Base-by-base conservation (phyloP, 129 eudicot genomes). In the Escallonia herrerae region DNA sequence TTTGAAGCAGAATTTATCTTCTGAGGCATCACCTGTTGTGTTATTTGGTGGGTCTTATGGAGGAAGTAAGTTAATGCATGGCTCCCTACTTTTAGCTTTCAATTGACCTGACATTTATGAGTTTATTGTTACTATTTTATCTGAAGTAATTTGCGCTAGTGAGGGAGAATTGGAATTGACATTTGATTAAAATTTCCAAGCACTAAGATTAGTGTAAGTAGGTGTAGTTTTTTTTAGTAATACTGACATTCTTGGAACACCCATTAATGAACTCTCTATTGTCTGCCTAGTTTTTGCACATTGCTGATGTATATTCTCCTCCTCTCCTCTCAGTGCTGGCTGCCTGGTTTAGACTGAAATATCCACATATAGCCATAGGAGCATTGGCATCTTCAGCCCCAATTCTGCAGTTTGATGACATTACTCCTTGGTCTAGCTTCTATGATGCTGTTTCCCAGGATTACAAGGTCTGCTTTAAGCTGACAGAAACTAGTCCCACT, bases 381-480 rank as follows among this genome's bases (percentile, higher is more conserved):
- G 87, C 87, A 12, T 48, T 82, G 80, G 80, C 87, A 70, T 77
- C 87, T 66, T 82, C 87, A 43, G 83, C 87, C 50, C 87, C 87
- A 5, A 67, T 82, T n/a, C 60, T 82, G 75, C 83, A 82, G 66
- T 77, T 82, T 64, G 87, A 82, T 71, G 40, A 58, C 58, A 77
- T 82, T 15, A 74, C 77, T 62, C 80, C 87, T 43, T 81, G 77
- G 86, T 77, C 86, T 60, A 81, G 82, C 73, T 81, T 81, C 77
- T 81, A 77, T 66, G 86, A 81, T 74, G 82, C 72, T 48, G 80
- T 81, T 63, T 81, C 86, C 43, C 74, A 77, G 58, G 86, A 81
- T 65, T 81, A 64, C 77, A 77, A 77, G 82, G 86, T 77, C 57
- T 4, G 75, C 15, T 11, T 60, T 5, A 55, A 0, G 9, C 41